phyloP scores from a whole-genome alignment of 352 stramenopile genomes.

The Pythium pyrilobum region DNA sequence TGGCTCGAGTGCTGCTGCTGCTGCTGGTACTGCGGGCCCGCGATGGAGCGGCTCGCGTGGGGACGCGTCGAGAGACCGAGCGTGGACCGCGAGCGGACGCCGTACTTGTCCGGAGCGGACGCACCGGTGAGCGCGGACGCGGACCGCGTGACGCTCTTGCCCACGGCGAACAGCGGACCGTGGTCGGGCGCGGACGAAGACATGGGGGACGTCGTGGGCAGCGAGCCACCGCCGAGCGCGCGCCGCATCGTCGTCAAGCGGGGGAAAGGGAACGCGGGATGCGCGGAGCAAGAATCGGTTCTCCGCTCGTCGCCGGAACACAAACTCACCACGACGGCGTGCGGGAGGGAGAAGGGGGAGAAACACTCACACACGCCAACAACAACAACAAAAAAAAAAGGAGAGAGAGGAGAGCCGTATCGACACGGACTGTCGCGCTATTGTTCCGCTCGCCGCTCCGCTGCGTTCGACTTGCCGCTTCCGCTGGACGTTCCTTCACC shows the following conservation, averaged over 20 bases:
- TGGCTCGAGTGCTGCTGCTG: not conserved
- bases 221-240: constrained; percentile 7
- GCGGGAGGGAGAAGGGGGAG: too few species aligned
- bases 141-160: not conserved
- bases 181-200: constrained; percentile 7
- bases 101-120: not conserved
- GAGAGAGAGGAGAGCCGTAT: too few species aligned
- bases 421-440: too few species aligned
- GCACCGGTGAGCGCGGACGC: not conserved
- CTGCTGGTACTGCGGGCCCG: not conserved
- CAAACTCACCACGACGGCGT: too few species aligned
- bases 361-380: too few species aligned
- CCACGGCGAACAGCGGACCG: not conserved
- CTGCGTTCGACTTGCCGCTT: too few species aligned
- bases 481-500: too few species aligned
- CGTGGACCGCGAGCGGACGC: constrained; percentile 7
- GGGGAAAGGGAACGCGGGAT: not conserved
- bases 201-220: constrained; percentile 6
- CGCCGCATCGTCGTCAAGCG: constrained; percentile 10
- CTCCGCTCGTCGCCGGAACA: too few species aligned
- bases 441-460: too few species aligned
- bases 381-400: too few species aligned
- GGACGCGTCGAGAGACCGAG: constrained; percentile 6
- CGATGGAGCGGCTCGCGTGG: constrained; percentile 9
- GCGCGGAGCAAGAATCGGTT: not conserved